These are phyloP conservation scores for Marchantia polymorpha DNA, from an alignment of 225 moss, liverwort and hornwort species.

Conservation along the genomic window DNA sequence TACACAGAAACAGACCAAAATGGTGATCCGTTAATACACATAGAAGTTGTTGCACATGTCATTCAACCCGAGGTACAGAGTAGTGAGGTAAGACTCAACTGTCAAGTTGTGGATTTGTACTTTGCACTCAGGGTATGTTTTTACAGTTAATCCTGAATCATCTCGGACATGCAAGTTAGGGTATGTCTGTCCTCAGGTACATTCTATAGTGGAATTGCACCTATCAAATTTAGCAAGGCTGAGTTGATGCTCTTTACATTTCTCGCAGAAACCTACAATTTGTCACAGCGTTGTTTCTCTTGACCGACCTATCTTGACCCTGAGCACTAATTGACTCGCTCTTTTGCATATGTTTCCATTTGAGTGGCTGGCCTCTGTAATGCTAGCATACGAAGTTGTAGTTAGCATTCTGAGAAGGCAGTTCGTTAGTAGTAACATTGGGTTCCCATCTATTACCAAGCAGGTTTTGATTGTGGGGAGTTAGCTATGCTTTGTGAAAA, in stretches of 20 bases:
- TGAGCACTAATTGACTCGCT: not conserved
- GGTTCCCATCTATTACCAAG: not conserved
- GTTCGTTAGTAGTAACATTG: not conserved
- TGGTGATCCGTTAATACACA: slow-evolving; percentile 69
- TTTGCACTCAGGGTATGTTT: not conserved
- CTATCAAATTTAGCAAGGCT: no score
- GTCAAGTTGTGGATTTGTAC: not conserved
- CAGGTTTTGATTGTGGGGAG: not conserved
- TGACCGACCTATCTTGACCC: not conserved
- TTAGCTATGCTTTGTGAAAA: not conserved
- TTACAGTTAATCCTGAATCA: not conserved
- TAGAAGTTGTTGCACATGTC: slow-evolving; percentile 87
- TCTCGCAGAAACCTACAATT: no score
- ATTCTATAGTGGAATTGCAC: no score
- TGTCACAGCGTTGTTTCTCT: no score
- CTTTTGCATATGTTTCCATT: not conserved
- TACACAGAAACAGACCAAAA: slow-evolving; percentile 78
- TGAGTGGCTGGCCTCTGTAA: not conserved
- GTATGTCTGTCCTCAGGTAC: no score
- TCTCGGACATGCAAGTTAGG: not conserved
- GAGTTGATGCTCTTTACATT: no score
- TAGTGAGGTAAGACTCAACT: slow-evolving; percentile 58
- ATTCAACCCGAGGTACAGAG: slow-evolving; percentile 76
- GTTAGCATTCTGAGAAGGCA: not conserved
- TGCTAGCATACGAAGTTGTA: not conserved